Percentiles rank a stretch among this genome's conserved stretches.
Evolutionary conservation across 2,329 filamentous ascomycete species (phyloP).

Genomic region (Colletotrichum incanum): DNA sequence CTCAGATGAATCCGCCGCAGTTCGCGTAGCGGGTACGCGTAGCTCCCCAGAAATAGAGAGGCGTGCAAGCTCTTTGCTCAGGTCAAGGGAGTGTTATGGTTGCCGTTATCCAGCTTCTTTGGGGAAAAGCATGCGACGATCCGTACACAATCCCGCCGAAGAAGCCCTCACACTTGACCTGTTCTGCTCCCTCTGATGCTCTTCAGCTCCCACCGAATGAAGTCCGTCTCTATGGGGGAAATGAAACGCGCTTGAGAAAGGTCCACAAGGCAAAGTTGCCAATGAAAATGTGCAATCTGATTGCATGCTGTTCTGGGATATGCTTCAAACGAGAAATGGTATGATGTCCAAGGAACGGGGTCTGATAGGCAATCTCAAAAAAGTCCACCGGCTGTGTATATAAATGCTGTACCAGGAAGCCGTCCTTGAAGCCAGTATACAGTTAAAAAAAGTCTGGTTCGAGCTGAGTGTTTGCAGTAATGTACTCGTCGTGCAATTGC

Average conservation of each 20-base stretch:
- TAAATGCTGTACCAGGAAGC: conserved; percentile 16
- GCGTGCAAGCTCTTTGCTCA: background rate
- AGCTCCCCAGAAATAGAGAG: background rate
- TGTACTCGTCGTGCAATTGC: background rate
- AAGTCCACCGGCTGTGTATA: conserved; percentile 6
- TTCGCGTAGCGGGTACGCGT: background rate
- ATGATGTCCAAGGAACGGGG: background rate
- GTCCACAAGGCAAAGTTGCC: conserved; percentile 4
- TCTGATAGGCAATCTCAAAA: conserved; percentile 8
- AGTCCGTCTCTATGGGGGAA: conserved; percentile 23
- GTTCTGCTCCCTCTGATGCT: background rate
- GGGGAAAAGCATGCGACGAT: background rate
- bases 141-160: too few species aligned
- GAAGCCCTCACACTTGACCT: background rate
- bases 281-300: conserved; percentile 35
- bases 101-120: background rate
- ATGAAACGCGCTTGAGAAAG: conserved; percentile 18
- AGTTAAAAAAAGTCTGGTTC: conserved; percentile 11
- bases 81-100: background rate
- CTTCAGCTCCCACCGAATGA: background rate
- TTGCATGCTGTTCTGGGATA: conserved; percentile 41
- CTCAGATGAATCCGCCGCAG: conserved; percentile 10
- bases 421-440: conserved; percentile 22
- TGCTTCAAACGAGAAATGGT: conserved; percentile 14
- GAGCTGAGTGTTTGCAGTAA: conserved; percentile 11